Percentiles rank a stretch among this genome's conserved stretches.
Evolutionary conservation across 2,329 filamentous ascomycete species (phyloP).

Genomic region (Pezicula radicicola): DNA sequence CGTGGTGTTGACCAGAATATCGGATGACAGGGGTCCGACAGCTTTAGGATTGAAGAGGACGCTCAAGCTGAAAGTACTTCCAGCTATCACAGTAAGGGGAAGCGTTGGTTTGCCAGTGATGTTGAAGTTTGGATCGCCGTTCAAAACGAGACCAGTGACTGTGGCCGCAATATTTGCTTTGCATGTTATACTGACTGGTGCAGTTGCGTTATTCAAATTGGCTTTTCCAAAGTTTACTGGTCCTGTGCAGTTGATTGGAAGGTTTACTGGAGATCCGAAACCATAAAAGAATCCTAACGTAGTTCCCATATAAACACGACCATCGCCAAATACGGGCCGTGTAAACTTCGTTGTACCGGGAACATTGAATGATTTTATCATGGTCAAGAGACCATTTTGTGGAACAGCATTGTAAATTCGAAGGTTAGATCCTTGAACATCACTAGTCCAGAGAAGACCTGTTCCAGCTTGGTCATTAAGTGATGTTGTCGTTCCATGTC

Average conservation of each 20-base stretch:
- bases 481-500: slow-evolving; percentile 54
- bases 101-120: slow-evolving; percentile 28
- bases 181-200: slow-evolving; percentile 40
- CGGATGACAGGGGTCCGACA: slow-evolving; percentile 46
- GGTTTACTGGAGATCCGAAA: slow-evolving; percentile 52
- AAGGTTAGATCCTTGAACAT: slow-evolving; percentile 50
- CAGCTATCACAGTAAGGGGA: slow-evolving; percentile 32
- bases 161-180: slow-evolving; percentile 41
- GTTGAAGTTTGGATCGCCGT: slow-evolving; percentile 35
- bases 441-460: slow-evolving; percentile 53
- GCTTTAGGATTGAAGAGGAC: slow-evolving; percentile 41
- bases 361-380: slow-evolving; percentile 49
- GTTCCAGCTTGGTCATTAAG: slow-evolving; percentile 50
- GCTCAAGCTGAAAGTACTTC: slow-evolving; percentile 38
- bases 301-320: slow-evolving; percentile 51
- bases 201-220: slow-evolving; percentile 35
- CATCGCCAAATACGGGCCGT: slow-evolving; percentile 55
- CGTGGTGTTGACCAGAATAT: slow-evolving; percentile 45
- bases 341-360: slow-evolving; percentile 53
- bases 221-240: slow-evolving; percentile 44
- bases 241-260: slow-evolving; percentile 50
- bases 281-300: slow-evolving; percentile 49
- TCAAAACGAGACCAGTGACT: slow-evolving; percentile 36
- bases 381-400: slow-evolving; percentile 39
- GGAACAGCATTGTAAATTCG: slow-evolving; percentile 52